phyloP scores from a whole-genome alignment of 1,139 yeast species.

The Trichomonascaceae sp. region DNA sequence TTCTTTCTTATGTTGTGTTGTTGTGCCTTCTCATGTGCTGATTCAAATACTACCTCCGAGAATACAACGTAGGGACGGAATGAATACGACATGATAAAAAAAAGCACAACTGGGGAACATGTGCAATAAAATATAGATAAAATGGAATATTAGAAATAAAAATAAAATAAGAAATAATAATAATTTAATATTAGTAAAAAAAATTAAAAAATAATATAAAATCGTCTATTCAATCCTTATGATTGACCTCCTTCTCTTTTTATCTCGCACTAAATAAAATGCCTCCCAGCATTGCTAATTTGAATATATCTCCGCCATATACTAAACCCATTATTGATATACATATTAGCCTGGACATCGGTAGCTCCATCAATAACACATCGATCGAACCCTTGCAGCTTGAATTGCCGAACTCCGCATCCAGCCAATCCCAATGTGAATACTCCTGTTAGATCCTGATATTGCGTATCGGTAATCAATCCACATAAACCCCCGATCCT shows the following conservation, averaged over 20 bases:
- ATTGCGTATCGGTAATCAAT: conserved; percentile 50
- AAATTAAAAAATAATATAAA: no score
- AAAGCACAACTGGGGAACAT: not conserved
- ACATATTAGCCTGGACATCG: conserved; percentile 28
- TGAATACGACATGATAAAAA: not conserved
- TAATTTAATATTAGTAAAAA: no score
- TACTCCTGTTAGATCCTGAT: conserved; percentile 48
- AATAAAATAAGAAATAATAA: not conserved
- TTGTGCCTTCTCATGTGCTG: not conserved
- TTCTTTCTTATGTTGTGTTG: not conserved
- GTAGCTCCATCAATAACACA: conserved; percentile 29
- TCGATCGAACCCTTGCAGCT: conserved; percentile 30
- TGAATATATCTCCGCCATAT: conserved; percentile 25
- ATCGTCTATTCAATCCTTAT: not conserved
- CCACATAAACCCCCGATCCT: conserved; percentile 53
- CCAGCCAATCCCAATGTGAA: conserved; percentile 55
- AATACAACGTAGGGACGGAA: not conserved
- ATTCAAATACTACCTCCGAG: not conserved
- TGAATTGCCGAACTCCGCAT: conserved; percentile 52
- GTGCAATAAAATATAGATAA: not conserved
- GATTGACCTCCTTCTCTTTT: not conserved
- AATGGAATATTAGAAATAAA: not conserved
- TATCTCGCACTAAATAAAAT: not conserved
- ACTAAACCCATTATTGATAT: conserved; percentile 25
- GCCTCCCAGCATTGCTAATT: conserved; percentile 12